Evolutionary conservation across 495 filamentous ascomycete genomes (phyloP).

Genomic region (Penicillium roqueforti): DNA sequence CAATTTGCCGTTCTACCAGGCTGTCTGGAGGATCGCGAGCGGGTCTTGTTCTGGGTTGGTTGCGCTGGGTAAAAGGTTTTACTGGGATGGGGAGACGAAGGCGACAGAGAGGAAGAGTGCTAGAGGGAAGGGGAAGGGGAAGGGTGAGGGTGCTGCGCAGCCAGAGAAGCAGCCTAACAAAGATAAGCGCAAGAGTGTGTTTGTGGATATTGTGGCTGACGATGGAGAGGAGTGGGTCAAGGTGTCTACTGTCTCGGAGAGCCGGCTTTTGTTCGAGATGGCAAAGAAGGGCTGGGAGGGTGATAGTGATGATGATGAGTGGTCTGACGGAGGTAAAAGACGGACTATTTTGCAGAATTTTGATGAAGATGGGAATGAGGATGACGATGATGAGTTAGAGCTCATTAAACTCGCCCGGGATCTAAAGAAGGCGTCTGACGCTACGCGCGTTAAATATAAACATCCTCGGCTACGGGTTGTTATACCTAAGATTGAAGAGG

Average conservation of each 20-base stretch:
- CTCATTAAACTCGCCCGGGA: conserved; percentile 55
- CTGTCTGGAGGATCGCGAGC: conserved; percentile 53
- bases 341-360: conserved; percentile 34
- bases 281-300: conserved; percentile 61
- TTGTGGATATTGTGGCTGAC: conserved; percentile 49
- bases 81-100: conserved; percentile 41
- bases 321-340: conserved; percentile 32
- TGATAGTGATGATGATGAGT: conserved; percentile 31
- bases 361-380: conserved; percentile 21
- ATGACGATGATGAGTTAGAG: conserved; percentile 46
- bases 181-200: conserved; percentile 41
- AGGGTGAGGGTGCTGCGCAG: conserved; percentile 15
- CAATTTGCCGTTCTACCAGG: conserved; percentile 54
- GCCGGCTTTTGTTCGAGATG: conserved; percentile 55
- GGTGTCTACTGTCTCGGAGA: conserved; percentile 55
- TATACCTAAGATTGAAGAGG: conserved; percentile 53
- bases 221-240: conserved; percentile 59
- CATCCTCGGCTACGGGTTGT: conserved; percentile 59
- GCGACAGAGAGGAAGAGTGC: conserved; percentile 21
- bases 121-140: conserved; percentile 17
- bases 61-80: conserved; percentile 51
- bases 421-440: conserved; percentile 49
- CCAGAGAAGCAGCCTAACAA: conserved; percentile 30
- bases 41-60: conserved; percentile 45
- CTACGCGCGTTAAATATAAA: conserved; percentile 52